Conservation (phyloP, 495 filamentous ascomycete species). For the Aspergillus heteromorphus region DNA sequence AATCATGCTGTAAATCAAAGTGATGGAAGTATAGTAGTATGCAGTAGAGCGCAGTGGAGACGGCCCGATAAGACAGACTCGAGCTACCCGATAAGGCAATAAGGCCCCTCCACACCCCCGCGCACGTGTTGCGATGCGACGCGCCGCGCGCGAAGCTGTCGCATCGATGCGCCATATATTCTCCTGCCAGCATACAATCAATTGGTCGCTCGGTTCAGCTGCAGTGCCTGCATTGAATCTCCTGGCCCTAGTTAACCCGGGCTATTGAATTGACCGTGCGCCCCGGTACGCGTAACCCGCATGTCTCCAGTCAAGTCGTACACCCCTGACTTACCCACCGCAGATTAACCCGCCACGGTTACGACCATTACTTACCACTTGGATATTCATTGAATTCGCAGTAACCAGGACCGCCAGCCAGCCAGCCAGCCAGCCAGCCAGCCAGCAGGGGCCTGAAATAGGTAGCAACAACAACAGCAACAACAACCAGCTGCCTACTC, state of each 20-base stretch:
- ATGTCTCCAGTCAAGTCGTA: not conserved
- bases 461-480: not conserved
- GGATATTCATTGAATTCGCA: not conserved
- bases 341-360: not conserved
- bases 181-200: no score
- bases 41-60: not conserved
- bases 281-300: not conserved
- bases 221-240: not conserved
- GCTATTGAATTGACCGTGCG: not conserved
- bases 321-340: not conserved
- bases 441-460: not conserved
- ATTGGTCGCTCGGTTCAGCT: not conserved
- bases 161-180: not conserved
- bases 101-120: not conserved
- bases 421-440: no score
- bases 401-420: not conserved
- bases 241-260: not conserved
- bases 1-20: no score
- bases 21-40: not conserved
- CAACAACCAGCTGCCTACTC: no score
- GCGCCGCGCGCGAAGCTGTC: slow-evolving; percentile 3
- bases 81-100: not conserved
- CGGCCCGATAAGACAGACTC: not conserved
- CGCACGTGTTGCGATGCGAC: slow-evolving; percentile 10
- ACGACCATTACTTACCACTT: not conserved